phyloP scores from a whole-genome alignment of 495 filamentous ascomycete genomes.

The Penicillium waksmanii region DNA sequence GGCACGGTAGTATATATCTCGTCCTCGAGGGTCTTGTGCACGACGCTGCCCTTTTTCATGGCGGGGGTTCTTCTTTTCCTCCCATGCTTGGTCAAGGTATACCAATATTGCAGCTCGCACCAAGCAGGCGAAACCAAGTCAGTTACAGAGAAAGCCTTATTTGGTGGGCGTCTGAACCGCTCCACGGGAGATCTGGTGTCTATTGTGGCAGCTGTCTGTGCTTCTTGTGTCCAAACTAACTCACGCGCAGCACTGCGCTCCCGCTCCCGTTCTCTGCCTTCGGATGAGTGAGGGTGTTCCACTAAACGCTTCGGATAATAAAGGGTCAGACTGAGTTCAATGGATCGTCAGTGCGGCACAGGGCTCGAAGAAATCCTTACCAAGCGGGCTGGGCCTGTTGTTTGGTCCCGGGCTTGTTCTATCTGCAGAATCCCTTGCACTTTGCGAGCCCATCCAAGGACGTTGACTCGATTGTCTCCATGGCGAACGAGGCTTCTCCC shows the following conservation, averaged over 20 bases:
- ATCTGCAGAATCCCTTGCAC: conserved; percentile 14
- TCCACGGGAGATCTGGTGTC: conserved; percentile 64
- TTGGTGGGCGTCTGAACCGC: conserved; percentile 77
- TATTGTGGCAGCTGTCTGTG: conserved; percentile 15
- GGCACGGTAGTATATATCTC: conserved; percentile 77
- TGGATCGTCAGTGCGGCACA: background rate
- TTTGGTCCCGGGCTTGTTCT: conserved; percentile 34
- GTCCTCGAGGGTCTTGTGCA: conserved; percentile 85
- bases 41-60: conserved; percentile 77
- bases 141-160: conserved; percentile 84
- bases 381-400: conserved; percentile 36
- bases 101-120: conserved; percentile 96
- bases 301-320: conserved; percentile 68
- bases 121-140: conserved; percentile 87
- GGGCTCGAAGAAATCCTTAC: conserved; percentile 28
- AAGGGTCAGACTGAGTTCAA: conserved; percentile 48
- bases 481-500: conserved; percentile 39
- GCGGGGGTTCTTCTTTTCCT: conserved; percentile 72
- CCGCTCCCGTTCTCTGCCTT: conserved; percentile 48
- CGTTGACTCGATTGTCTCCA: conserved; percentile 36
- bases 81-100: conserved; percentile 76
- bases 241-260: conserved; percentile 36
- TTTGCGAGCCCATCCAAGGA: conserved; percentile 8
- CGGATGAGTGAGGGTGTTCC: conserved; percentile 52
- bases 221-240: conserved; percentile 30